These are phyloP conservation scores for Cicer cuneatum DNA, from an alignment of 306 rosid species.

Conservation along the genomic window DNA sequence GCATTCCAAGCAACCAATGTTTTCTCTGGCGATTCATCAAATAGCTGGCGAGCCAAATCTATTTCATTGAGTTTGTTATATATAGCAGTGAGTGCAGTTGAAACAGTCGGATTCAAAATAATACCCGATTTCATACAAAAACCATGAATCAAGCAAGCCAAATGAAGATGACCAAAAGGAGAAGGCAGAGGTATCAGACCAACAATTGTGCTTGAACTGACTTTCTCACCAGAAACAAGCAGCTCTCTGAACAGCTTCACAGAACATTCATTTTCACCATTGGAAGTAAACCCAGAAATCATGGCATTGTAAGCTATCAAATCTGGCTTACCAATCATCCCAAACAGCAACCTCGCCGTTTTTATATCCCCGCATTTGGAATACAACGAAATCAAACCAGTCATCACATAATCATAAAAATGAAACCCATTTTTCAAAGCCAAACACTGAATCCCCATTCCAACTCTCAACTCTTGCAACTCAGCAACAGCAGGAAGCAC, in stretches of 20 bases:
- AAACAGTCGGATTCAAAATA: constrained; percentile 68
- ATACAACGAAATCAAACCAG: constrained; percentile 84
- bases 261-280: constrained; percentile 61
- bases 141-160: constrained; percentile 64
- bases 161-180: constrained; percentile 76
- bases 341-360: constrained; percentile 64
- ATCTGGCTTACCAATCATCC: constrained; percentile 65
- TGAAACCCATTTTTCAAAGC: constrained; percentile 72
- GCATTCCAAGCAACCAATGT: constrained; percentile 92
- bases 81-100: constrained; percentile 77
- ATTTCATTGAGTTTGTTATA: constrained; percentile 77
- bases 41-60: constrained; percentile 70
- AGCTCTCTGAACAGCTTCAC: constrained; percentile 68
- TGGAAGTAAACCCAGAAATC: constrained; percentile 83
- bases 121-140: constrained; percentile 71
- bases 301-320: constrained; percentile 82
- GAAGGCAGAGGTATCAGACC: constrained; percentile 82
- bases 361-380: constrained; percentile 72
- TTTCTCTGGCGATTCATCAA: constrained; percentile 80
- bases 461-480: constrained; percentile 67
- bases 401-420: constrained; percentile 61
- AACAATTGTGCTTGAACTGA: constrained; percentile 77
- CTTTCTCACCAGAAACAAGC: constrained; percentile 62
- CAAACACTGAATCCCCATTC: constrained; percentile 73
- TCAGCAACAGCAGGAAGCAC: constrained; percentile 85